phyloP scores from a whole-genome alignment of 2,329 filamentous ascomycete species.

The Trichoderma sp. region DNA sequence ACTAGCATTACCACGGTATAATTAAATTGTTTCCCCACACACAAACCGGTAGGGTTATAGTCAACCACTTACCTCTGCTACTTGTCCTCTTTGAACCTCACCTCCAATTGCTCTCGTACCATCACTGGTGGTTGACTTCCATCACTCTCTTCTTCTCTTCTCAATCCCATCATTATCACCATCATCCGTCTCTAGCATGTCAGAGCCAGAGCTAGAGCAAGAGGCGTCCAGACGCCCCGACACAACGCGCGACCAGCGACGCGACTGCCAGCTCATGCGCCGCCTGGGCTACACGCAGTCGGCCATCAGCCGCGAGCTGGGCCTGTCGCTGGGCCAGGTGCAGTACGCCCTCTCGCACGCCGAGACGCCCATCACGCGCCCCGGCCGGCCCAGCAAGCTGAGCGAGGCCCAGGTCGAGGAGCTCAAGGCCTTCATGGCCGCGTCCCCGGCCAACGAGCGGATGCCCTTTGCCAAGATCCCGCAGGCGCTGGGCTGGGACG shows the following conservation, averaged over 20 bases:
- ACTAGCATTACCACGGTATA: no score
- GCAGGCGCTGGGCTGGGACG: slow-evolving; percentile 16
- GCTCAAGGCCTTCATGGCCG: slow-evolving; percentile 16
- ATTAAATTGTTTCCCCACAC: slow-evolving; percentile 4
- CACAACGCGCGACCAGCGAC: slow-evolving; percentile 20
- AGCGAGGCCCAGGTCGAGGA: slow-evolving; percentile 20
- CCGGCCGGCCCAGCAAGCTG: slow-evolving; percentile 6
- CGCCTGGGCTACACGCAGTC: slow-evolving; percentile 22
- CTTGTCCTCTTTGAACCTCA: not conserved
- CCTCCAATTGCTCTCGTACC: no score
- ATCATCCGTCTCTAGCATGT: no score
- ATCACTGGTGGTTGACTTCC: no score
- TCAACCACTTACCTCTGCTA: not conserved
- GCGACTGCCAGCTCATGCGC: slow-evolving; percentile 20
- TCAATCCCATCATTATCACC: no score
- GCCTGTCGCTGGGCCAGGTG: slow-evolving; percentile 17
- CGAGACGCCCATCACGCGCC: slow-evolving; percentile 15
- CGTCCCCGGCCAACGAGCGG: slow-evolving; percentile 7
- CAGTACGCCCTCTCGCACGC: slow-evolving; percentile 19
- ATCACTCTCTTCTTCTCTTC: no score
- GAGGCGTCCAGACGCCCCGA: slow-evolving; percentile 10
- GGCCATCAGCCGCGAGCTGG: slow-evolving; percentile 12
- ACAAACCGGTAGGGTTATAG: not conserved
- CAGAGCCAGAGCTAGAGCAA: not conserved
- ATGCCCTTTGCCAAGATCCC: slow-evolving; percentile 21